Evolutionary conservation across 148 eudicot genomes (phyloP).

Genomic region (Polygonum aviculare): DNA sequence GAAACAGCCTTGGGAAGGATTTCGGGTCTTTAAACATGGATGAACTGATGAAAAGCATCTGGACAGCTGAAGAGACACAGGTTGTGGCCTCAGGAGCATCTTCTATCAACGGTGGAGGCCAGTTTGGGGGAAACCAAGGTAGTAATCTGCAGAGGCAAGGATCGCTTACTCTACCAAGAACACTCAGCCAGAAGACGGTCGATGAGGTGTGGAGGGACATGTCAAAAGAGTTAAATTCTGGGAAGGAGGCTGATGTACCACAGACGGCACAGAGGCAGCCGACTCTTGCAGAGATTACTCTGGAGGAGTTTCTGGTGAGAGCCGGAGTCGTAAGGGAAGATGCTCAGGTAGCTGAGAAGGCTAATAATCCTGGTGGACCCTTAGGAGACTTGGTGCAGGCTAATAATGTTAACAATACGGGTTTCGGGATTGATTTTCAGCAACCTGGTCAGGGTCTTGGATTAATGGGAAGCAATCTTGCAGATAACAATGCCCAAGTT

Average conservation of each 20-base stretch:
- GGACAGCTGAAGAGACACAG: constrained; percentile 84
- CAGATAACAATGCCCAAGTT: constrained; percentile 29
- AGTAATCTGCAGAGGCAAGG: constrained; percentile 56
- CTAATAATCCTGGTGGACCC: constrained; percentile 28
- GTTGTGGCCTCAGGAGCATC: constrained; percentile 25
- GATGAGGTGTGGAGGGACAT: constrained; percentile 84
- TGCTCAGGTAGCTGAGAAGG: constrained; percentile 23
- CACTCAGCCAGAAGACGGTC: constrained; percentile 71
- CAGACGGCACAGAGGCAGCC: constrained; percentile 34
- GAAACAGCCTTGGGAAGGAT: constrained; percentile 62
- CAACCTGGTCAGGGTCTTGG: constrained; percentile 22
- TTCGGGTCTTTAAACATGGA: constrained; percentile 99
- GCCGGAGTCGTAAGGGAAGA: constrained; percentile 88
- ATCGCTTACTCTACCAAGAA: constrained; percentile 68
- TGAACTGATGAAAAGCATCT: constrained; percentile 75
- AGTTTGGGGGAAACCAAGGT: not conserved
- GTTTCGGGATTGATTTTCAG: constrained; percentile 47
- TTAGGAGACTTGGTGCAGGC: constrained; percentile 35
- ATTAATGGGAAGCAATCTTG: not conserved
- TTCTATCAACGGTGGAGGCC: not conserved
- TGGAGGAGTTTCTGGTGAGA: constrained; percentile 80
- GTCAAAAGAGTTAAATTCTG: constrained; percentile 39
- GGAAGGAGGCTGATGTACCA: constrained; percentile 33
- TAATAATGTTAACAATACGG: constrained; percentile 19
- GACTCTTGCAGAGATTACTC: constrained; percentile 76